Percentiles rank a stretch among this genome's conserved stretches.
These are phyloP conservation scores for Fusarium armeniacum DNA, from an alignment of 2,329 filamentous ascomycete genomes.

Conservation along the genomic window DNA sequence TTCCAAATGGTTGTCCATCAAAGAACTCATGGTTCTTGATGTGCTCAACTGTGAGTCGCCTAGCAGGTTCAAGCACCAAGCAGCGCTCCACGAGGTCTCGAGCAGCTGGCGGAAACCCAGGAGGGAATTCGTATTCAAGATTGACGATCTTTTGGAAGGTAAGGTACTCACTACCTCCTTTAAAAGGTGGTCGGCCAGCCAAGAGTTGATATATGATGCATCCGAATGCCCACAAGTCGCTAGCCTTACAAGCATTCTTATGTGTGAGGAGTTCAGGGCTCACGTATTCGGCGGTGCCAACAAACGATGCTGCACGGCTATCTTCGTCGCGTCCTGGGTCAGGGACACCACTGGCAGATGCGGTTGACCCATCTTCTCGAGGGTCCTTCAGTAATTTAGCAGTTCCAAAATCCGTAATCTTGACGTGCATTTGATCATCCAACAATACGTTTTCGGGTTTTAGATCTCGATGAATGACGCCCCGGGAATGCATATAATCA, in stretches of 20 bases:
- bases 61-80: constrained; percentile 87
- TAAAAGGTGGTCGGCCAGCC: constrained; percentile 96
- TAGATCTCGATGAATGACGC: constrained; percentile 95
- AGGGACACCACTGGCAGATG: constrained; percentile 56
- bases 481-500: constrained; percentile 96
- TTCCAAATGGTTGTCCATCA: constrained; percentile 86
- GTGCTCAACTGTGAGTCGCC: constrained; percentile 90
- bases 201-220: constrained; percentile 98
- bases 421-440: constrained; percentile 96
- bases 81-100: constrained; percentile 91
- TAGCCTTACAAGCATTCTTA: constrained; percentile 97
- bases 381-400: constrained; percentile 82
- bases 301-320: constrained; percentile 90
- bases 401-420: constrained; percentile 98
- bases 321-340: constrained; percentile 66
- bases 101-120: constrained; percentile 87
- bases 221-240: constrained; percentile 97
- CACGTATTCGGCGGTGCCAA: constrained; percentile 97
- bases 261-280: constrained; percentile 97
- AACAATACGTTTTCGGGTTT: constrained; percentile 98
- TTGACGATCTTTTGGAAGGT: constrained; percentile 99
- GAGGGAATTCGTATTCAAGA: constrained; percentile 92
- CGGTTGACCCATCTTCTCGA: constrained; percentile 55
- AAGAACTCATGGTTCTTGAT: constrained; percentile 98
- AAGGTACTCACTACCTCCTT: constrained; percentile 93